These are phyloP conservation scores for Nepenthes alata DNA, from an alignment of 179 eudicot genomes.

Conservation along the genomic window DNA sequence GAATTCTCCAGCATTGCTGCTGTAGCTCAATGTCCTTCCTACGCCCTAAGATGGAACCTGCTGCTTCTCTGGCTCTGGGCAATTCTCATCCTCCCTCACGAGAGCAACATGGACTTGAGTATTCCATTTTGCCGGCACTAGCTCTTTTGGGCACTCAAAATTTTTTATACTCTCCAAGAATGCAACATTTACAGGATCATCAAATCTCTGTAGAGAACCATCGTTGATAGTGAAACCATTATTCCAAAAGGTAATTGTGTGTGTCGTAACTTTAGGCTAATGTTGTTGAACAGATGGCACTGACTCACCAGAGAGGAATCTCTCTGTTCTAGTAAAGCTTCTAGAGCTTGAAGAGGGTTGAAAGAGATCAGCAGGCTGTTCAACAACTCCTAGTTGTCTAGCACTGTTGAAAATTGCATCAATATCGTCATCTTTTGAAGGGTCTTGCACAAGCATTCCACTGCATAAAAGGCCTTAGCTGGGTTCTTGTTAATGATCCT, in stretches of 20 bases:
- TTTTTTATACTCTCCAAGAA: conserved; percentile 61
- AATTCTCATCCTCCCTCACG: conserved; percentile 29
- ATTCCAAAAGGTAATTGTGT: conserved; percentile 59
- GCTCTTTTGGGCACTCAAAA: conserved; percentile 58
- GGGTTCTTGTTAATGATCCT: no score
- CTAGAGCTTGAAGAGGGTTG: conserved; percentile 67
- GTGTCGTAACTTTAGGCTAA: conserved; percentile 35
- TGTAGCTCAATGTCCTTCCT: conserved; percentile 58
- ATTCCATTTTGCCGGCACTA: conserved; percentile 37
- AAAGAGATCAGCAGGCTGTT: conserved; percentile 29
- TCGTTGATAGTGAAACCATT: conserved; percentile 74
- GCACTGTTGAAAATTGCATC: conserved; percentile 63
- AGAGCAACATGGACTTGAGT: conserved; percentile 33
- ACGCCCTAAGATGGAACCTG: conserved; percentile 41
- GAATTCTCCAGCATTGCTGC: background rate
- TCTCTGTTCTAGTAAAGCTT: conserved; percentile 68
- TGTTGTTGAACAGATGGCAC: conserved; percentile 32
- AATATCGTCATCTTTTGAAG: conserved; percentile 38
- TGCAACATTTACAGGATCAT: conserved; percentile 69
- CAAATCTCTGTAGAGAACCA: conserved; percentile 74
- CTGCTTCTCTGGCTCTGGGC: conserved; percentile 39
- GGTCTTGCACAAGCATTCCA: conserved; percentile 87
- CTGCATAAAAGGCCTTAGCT: conserved; percentile 17
- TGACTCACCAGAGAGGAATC: conserved; percentile 68
- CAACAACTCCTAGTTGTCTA: conserved; percentile 49